Conservation (phyloP, 73 alveolate genomes). For the Paramecium sexaurelia region DNA sequence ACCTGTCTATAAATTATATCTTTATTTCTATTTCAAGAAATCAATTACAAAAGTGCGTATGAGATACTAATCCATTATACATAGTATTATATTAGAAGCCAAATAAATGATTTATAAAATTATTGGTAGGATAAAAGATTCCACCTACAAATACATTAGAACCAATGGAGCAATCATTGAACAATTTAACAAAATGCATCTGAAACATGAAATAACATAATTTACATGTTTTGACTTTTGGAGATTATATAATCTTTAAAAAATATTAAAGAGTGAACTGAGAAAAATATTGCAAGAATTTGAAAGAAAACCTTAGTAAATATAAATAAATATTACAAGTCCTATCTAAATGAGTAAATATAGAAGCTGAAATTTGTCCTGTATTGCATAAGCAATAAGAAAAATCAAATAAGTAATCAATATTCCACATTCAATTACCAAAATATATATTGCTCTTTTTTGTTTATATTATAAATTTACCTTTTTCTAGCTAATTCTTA, state of each 20-base stretch:
- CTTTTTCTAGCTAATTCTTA: neutral
- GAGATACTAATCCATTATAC: neutral
- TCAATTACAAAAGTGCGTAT: neutral
- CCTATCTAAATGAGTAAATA: neutral
- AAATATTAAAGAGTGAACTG: neutral
- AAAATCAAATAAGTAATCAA: neutral
- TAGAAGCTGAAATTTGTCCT: neutral
- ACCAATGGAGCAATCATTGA: constrained; percentile 10
- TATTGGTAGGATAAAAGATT: neutral
- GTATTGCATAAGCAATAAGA: neutral
- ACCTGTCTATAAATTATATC: neutral
- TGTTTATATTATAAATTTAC: neutral
- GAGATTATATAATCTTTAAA: neutral
- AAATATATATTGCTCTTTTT: neutral
- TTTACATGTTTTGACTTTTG: neutral
- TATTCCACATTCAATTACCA: neutral
- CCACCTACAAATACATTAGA: neutral
- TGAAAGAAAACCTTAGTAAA: neutral
- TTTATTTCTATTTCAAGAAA: neutral
- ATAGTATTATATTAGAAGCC: neutral
- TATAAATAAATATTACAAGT: neutral
- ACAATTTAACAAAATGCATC: neutral
- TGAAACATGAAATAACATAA: neutral
- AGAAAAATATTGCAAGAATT: neutral
- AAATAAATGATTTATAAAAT: neutral